Base-by-base conservation (phyloP, 345 rosid species). In the Gynandropsis gynandra region DNA sequence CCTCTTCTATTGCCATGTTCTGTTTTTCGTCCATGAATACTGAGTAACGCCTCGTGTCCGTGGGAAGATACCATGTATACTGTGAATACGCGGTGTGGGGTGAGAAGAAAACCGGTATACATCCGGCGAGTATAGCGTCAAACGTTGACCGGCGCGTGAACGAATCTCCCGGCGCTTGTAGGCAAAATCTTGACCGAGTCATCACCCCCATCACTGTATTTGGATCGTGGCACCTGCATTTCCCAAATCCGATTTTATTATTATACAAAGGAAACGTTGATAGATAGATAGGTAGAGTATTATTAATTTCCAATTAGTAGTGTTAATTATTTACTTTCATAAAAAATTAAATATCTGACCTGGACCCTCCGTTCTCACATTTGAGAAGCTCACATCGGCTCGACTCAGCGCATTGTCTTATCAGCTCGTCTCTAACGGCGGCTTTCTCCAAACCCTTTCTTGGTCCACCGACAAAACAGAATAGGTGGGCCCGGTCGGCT, bases 161-260 rank as follows among this genome's bases (percentile, higher is more conserved):
- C 14, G 86, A 80, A 47, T 80, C 86, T 2, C 82, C 86, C 1
- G 72, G 62, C 7, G 77, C 82, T 56, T 74, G 82, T 39, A 81
- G 38, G 47, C 89, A 77, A 54, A 74, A 76, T 14, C n/a, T 12
- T 37, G 1, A 47, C 58, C 1, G 72, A 71, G 40, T 59, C 57
- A 67, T 52, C 37, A 62, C 64, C 27, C 52, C 58, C 13, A 73
- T 61, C 4, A 73, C 72, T 38, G 47, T 61, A 41, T 38, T 31
- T 1, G 72, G 78, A 33, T 55, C 16, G 4, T 65, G 63, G n/a
- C 76, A 66, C 1, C 47, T 60, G n/a, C 41, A 37, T 37, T 37
- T 1, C 10, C 3, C 41, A 37, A 10, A 10, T 37, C 10, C n/a
- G n/a, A n/a, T n/a, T n/a, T n/a, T n/a, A n/a, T n/a, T n/a, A n/a